These are phyloP conservation scores for Talaromyces ruber DNA, from an alignment of 495 filamentous ascomycete species.

Conservation along the genomic window DNA sequence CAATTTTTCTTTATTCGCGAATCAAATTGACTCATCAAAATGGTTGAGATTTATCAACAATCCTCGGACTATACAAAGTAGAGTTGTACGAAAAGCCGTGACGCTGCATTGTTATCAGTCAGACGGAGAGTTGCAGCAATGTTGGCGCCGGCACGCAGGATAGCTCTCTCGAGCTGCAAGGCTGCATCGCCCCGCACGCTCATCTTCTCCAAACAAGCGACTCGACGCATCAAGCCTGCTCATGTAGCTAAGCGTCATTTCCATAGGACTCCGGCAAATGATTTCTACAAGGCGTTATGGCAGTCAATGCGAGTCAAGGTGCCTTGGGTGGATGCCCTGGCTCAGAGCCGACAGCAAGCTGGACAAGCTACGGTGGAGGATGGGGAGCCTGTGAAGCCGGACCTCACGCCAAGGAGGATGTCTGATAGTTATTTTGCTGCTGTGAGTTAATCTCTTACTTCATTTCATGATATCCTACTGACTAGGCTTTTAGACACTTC, in stretches of 20 bases:
- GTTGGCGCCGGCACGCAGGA: slow-evolving; percentile 1
- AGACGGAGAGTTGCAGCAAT: not conserved
- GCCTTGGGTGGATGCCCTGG: slow-evolving; percentile 63
- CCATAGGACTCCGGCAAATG: slow-evolving; percentile 19
- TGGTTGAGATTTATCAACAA: not conserved
- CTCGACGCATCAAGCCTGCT: not conserved
- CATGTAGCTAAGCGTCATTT: slow-evolving; percentile 12
- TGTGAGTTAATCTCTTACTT: slow-evolving; percentile 29
- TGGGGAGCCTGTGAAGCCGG: slow-evolving; percentile 21
- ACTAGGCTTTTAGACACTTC: slow-evolving; percentile 41
- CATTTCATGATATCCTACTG: not conserved
- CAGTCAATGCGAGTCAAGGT: slow-evolving; percentile 52
- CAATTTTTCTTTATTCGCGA: not conserved
- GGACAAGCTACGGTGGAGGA: not conserved
- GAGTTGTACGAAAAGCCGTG: not conserved
- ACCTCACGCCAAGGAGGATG: slow-evolving; percentile 56
- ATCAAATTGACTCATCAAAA: not conserved
- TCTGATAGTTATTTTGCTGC: slow-evolving; percentile 54
- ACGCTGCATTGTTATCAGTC: not conserved
- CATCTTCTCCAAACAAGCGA: not conserved
- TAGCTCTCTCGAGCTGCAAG: not conserved
- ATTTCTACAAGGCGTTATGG: slow-evolving; percentile 26
- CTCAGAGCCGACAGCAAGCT: slow-evolving; percentile 38
- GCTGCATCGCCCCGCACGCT: not conserved
- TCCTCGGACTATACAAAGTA: not conserved